These are phyloP conservation scores for Penicillium fuscoglaucum DNA, from an alignment of 2,329 filamentous ascomycete genomes.

Conservation along the genomic window DNA sequence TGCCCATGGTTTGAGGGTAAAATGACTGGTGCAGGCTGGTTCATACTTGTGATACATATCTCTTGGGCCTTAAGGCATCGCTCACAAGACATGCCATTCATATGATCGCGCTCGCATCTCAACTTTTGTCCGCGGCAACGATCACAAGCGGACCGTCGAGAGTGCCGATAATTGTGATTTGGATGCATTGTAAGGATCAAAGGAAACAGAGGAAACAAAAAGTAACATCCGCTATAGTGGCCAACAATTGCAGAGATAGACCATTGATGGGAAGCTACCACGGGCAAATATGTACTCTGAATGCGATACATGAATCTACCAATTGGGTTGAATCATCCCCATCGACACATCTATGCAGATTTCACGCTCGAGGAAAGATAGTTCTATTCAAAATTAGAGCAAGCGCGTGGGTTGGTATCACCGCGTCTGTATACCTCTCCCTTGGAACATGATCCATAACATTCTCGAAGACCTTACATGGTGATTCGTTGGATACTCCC, in stretches of 20 bases:
- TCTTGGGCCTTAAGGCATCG: conserved; percentile 29
- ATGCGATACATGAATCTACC: neutral
- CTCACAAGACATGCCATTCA: conserved; percentile 25
- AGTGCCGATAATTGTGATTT: conserved; percentile 23
- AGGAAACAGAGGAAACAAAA: no score
- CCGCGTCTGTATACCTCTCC: neutral
- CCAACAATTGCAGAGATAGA: neutral
- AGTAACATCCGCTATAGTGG: neutral
- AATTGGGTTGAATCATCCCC: neutral
- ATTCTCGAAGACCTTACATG: neutral
- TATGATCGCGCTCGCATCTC: conserved; percentile 25
- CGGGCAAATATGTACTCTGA: conserved; percentile 4
- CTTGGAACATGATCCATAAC: neutral
- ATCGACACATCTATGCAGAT: conserved; percentile 1
- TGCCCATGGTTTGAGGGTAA: conserved; percentile 1
- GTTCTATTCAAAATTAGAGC: conserved; percentile 5
- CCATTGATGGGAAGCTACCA: neutral
- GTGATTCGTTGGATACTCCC: neutral
- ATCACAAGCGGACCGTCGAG: conserved; percentile 27
- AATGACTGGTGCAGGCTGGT: conserved; percentile 13
- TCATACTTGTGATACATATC: conserved; percentile 22
- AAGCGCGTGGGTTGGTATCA: conserved; percentile 12
- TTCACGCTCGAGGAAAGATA: neutral
- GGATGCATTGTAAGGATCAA: conserved; percentile 16
- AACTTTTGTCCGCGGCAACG: conserved; percentile 28